Evolutionary conservation across 2,329 filamentous ascomycete species (phyloP), one percentile per base, ranked within the genome.

Genomic region (Aulographum hederae): DNA sequence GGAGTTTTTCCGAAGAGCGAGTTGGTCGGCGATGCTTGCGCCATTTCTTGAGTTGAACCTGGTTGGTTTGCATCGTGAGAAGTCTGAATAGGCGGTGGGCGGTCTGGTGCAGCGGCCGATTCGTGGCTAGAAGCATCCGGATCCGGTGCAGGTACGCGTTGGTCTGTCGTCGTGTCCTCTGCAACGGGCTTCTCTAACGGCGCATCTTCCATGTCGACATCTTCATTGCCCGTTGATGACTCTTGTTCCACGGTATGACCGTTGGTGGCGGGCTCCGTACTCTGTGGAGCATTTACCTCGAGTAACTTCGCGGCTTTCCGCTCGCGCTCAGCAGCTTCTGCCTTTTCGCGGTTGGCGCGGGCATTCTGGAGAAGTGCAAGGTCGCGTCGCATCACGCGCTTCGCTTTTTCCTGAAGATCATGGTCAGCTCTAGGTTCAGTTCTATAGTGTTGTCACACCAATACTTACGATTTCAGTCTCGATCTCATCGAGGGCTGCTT

Each of bases 401-500:
- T 8, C 8, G 27, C 27, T 17, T 10, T 14, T 14, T 28, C 27
- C 27, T 28, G 12, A 8, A 10, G 10, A 10, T 25, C 21, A 10
- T 10, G 10, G 10, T 25, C 21, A 10, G 21, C 21, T 25, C 21
- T 25, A 10, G 21, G 10, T 10, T 13, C 21, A 25, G 21, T 13
- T 10, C 21, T 13, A 25, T 10, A 25, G n/a, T 25, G 10, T 10
- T 13, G 21, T 13, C 21, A 13, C 21, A 25, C 10, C 21, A 19
- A 2, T 2, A 39, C 51, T 16, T 40, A 57, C 53, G 26, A 65
- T 43, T 32, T 65, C 54, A 28, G 51, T 50, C 40, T 65, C 61
- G 11, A 67, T 50, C 35, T 57, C 50, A 44, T 67, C 61, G n/a
- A 66, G 54, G n/a, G 57, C 55, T 29, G 60, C 52, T 40, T 67